A percentile compares a stretch with the other conserved stretches of the same genome.
phyloP scores from a whole-genome alignment of 1,284 basidiomycete genomes.

The Sporisorium scitamineum region DNA sequence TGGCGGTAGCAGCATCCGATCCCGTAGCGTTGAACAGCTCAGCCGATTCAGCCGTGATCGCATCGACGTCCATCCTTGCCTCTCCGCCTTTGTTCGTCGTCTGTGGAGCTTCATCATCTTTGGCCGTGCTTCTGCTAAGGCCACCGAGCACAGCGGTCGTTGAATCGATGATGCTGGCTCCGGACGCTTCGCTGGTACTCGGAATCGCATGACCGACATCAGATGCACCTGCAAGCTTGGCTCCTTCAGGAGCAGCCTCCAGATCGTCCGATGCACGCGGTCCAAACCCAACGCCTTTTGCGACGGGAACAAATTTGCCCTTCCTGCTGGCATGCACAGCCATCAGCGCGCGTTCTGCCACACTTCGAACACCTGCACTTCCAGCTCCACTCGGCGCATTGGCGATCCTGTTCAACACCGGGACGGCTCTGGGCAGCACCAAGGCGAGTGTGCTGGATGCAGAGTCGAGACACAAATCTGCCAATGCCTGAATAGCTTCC shows the following conservation, averaged over 20 bases:
- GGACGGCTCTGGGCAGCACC: conserved; percentile 32
- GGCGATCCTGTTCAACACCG: conserved; percentile 22
- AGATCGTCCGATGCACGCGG: conserved; percentile 33
- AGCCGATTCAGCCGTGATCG: conserved; percentile 38
- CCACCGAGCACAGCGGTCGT: conserved; percentile 18
- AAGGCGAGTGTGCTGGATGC: conserved; percentile 31
- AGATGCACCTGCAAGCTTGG: conserved; percentile 21
- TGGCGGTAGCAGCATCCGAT: conserved; percentile 10
- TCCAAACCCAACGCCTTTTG: conserved; percentile 41
- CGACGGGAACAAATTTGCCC: conserved; percentile 44
- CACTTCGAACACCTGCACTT: conserved; percentile 3
- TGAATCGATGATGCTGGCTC: neutral
- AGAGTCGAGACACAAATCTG: conserved; percentile 28
- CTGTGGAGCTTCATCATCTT: neutral
- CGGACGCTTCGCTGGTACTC: conserved; percentile 9
- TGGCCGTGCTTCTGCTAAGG: neutral
- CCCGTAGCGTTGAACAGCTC: conserved; percentile 23
- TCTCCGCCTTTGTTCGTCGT: neutral
- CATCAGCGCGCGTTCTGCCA: conserved; percentile 23
- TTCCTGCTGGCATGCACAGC: conserved; percentile 26
- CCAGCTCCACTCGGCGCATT: conserved; percentile 27
- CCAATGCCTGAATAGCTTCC: conserved; percentile 17
- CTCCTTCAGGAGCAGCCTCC: conserved; percentile 33
- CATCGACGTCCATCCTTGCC: conserved; percentile 33
- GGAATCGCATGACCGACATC: conserved; percentile 23